Base-by-base conservation (phyloP, 2,329 filamentous ascomycete species). In the Epicoccum nigrum region DNA sequence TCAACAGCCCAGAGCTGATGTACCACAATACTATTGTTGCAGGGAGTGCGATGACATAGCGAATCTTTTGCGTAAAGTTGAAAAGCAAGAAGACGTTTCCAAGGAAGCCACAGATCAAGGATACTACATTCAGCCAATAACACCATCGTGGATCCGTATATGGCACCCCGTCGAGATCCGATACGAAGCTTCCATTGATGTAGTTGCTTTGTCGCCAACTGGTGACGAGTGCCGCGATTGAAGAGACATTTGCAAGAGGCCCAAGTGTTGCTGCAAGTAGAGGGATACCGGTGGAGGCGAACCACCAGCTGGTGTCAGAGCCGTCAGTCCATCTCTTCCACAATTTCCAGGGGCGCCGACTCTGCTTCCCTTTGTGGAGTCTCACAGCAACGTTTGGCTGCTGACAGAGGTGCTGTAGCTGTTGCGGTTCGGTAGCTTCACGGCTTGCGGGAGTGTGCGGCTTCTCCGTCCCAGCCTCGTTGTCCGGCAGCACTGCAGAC, bases 161-260 rank as follows among this genome's bases (percentile, higher is more conserved):
- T 19, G 82, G 84, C 0, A 83, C 67, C 2, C 85, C 83, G 12
- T 77, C 62, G 37, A 77, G 79, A 59, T 85, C 86, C 1, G 79
- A 68, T 4, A 80, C 75, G 0, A 68, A 63, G 8, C 56, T 77
- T 76, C 77, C 68, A 31, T 82, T 74, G 33, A 79, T 65, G 45
- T 79, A 77, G 3, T 79, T 73, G 40, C 78, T 77, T 68, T 87
- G 83, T 54, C 89, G 81, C 92, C 92, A 96, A 17, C 84, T 84
- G 21, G 85, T 86, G 1, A 90, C 89, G n/a, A 96, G 79, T 7
- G 92, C 90, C 55, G 89, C 91, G 51, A 96, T 91, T 50, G 88
- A 93, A 73, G 94, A 88, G 23, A 94, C 86, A 51, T 92, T 96
- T 2, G 92, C 92, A 8, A 96, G 83, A 0, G 92, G 92, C 1